Percentiles rank a stretch among this genome's conserved stretches.
Evolutionary conservation across 1,139 yeast genomes (phyloP).

Genomic region (Chernovozyma sophiae-reginae): DNA sequence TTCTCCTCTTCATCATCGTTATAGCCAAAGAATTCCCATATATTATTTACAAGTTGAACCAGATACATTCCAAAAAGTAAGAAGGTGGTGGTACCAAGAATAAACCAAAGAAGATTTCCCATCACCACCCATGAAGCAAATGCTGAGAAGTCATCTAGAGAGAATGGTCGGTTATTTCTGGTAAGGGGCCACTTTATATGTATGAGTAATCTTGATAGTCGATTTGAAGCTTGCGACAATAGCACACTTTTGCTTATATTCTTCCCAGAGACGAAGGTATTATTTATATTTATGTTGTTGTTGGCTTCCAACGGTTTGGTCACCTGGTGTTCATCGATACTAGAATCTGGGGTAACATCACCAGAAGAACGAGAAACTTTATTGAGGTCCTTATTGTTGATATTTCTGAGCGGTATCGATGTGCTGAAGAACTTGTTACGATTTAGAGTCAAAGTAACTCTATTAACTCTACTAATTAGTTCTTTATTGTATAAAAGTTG

Average conservation of each 20-base stretch:
- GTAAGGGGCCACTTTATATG: slow-evolving; percentile 58
- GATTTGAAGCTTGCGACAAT: slow-evolving; percentile 40
- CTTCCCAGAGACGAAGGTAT: too few relatives aligned
- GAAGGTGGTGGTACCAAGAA: slow-evolving; percentile 63
- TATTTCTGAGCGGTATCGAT: too few relatives aligned
- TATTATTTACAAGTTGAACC: slow-evolving; percentile 35
- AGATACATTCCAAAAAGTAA: slow-evolving; percentile 51
- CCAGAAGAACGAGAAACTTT: too few relatives aligned
- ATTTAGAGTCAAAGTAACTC: too few relatives aligned
- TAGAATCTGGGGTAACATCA: too few relatives aligned
- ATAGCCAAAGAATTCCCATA: slow-evolving; percentile 14
- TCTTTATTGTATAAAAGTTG: too few relatives aligned
- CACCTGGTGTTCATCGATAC: too few relatives aligned
- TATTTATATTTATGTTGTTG: too few relatives aligned
- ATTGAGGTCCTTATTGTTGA: too few relatives aligned
- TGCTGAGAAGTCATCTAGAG: slow-evolving; percentile 54
- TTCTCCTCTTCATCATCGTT: slow-evolving; percentile 12
- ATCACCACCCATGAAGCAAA: slow-evolving; percentile 53
- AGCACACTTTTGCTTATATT: slow-evolving; percentile 32
- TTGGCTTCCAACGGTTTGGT: too few relatives aligned
- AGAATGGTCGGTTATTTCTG: slow-evolving; percentile 46
- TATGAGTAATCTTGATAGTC: slow-evolving; percentile 42
- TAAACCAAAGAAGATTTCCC: slow-evolving; percentile 56
- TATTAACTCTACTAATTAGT: too few relatives aligned
- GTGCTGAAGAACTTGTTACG: too few relatives aligned